These are phyloP conservation scores for Athelia psychrophila DNA, from an alignment of 1,284 basidiomycete species.

Conservation along the genomic window DNA sequence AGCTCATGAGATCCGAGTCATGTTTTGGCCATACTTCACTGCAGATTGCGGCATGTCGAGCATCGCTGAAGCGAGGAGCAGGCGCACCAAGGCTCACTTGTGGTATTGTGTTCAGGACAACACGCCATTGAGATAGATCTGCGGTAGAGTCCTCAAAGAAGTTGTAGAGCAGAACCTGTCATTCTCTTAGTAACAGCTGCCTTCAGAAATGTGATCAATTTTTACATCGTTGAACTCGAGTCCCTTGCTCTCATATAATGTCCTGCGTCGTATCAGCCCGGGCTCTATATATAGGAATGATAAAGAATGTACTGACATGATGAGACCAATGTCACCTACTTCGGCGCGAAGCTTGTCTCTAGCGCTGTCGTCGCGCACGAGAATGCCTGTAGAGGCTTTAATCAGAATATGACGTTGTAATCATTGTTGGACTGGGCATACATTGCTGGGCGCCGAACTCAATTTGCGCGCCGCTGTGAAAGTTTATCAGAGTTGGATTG, in stretches of 20 bases:
- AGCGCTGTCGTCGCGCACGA: constrained; percentile 62
- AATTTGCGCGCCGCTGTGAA: constrained; percentile 42
- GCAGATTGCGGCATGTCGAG: constrained; percentile 56
- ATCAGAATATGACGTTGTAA: not conserved
- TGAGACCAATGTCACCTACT: constrained; percentile 58
- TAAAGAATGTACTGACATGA: constrained; percentile 44
- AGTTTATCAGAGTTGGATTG: constrained; percentile 6
- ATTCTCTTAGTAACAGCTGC: constrained; percentile 1
- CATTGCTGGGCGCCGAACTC: constrained; percentile 73
- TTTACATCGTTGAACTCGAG: constrained; percentile 70
- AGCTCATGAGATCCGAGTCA: not conserved
- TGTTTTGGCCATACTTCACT: constrained; percentile 43
- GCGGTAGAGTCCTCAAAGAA: constrained; percentile 66
- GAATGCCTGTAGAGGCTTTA: constrained; percentile 45
- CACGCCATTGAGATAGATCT: constrained; percentile 52
- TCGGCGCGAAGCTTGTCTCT: constrained; percentile 44
- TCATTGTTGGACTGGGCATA: constrained; percentile 20
- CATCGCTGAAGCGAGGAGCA: constrained; percentile 50
- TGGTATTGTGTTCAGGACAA: constrained; percentile 46
- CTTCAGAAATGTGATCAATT: not conserved
- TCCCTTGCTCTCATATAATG: constrained; percentile 72
- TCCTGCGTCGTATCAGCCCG: constrained; percentile 35
- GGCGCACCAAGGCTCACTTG: constrained; percentile 13
- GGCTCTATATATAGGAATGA: constrained; percentile 1
- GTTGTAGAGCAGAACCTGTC: constrained; percentile 66